These are phyloP conservation scores for Pachysandra terminalis DNA, from an alignment of 164 flowering plant species.

Conservation along the genomic window DNA sequence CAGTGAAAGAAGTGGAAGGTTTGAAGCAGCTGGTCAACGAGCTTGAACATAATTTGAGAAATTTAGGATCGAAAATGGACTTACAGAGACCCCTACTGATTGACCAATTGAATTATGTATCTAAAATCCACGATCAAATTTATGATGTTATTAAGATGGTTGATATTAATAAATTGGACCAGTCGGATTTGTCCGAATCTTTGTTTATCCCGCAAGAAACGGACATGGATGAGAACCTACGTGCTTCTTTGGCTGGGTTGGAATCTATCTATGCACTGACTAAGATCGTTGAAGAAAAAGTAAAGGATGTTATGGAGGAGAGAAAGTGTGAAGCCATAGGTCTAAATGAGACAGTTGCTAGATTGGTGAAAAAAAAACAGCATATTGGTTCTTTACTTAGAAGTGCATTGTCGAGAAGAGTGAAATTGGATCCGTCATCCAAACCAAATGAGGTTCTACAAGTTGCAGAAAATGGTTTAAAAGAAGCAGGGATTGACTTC, in stretches of 20 bases:
- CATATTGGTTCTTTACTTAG: constrained; percentile 85
- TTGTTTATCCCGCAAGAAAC: constrained; percentile 77
- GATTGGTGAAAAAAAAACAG: constrained; percentile 72
- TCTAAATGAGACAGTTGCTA: constrained; percentile 60
- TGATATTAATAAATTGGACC: constrained; percentile 48
- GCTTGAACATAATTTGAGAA: constrained; percentile 43
- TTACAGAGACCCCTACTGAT: constrained; percentile 55
- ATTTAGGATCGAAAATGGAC: constrained; percentile 56
- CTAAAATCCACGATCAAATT: constrained; percentile 62
- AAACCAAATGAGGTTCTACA: constrained; percentile 59
- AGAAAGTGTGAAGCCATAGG: constrained; percentile 46
- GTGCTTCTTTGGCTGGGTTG: constrained; percentile 73
- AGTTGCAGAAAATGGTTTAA: constrained; percentile 83
- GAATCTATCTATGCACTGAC: constrained; percentile 61
- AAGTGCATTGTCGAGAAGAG: constrained; percentile 73
- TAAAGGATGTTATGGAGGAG: constrained; percentile 50
- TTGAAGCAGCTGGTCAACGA: constrained; percentile 45
- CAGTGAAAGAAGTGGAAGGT: constrained; percentile 42
- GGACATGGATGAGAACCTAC: constrained; percentile 76
- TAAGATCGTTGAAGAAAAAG: constrained; percentile 43
- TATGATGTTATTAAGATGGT: constrained; percentile 54
- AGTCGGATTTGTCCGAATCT: constrained; percentile 64
- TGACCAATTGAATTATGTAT: constrained; percentile 66
- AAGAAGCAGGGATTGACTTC: constrained; percentile 69
- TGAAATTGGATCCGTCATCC: constrained; percentile 42